Conservation (phyloP, 2,329 filamentous ascomycete species). For the Colletotrichum eremochloae region DNA sequence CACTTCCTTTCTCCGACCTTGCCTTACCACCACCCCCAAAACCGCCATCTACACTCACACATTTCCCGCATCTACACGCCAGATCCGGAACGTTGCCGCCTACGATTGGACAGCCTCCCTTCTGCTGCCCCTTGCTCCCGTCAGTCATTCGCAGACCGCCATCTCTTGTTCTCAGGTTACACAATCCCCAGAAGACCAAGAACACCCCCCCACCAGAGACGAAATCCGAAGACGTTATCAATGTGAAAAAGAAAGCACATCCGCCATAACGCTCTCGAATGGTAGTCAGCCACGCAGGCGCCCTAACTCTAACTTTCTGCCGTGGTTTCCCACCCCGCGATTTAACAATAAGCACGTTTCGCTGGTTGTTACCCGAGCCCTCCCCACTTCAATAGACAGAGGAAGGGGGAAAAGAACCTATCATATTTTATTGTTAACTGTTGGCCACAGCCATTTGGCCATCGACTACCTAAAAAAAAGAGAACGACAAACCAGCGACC, state of each 20-base stretch:
- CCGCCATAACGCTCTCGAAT: conserved; percentile 25
- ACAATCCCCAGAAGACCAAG: neutral
- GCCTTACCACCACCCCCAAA: neutral
- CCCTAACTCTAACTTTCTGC: neutral
- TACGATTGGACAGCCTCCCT: neutral
- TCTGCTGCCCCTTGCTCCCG: too few species aligned
- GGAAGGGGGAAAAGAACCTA: neutral
- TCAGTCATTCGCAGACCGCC: conserved; percentile 20
- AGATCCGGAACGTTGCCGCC: conserved; percentile 1
- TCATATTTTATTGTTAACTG: neutral
- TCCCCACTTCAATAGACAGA: neutral
- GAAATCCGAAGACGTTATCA: neutral
- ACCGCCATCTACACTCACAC: conserved; percentile 1
- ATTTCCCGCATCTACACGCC: conserved; percentile 15
- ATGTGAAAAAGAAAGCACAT: conserved; percentile 5
- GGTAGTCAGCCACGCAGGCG: conserved; percentile 34
- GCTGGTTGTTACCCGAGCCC: neutral
- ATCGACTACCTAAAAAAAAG: neutral
- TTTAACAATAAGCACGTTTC: conserved; percentile 58
- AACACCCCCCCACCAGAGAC: neutral
- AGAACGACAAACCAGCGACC: neutral
- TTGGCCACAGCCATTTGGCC: neutral
- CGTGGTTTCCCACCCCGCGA: conserved; percentile 49
- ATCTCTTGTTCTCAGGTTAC: conserved; percentile 2
- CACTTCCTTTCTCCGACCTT: neutral